Conservation (phyloP, 2,329 filamentous ascomycete genomes). For the Neospermospora avenae region DNA sequence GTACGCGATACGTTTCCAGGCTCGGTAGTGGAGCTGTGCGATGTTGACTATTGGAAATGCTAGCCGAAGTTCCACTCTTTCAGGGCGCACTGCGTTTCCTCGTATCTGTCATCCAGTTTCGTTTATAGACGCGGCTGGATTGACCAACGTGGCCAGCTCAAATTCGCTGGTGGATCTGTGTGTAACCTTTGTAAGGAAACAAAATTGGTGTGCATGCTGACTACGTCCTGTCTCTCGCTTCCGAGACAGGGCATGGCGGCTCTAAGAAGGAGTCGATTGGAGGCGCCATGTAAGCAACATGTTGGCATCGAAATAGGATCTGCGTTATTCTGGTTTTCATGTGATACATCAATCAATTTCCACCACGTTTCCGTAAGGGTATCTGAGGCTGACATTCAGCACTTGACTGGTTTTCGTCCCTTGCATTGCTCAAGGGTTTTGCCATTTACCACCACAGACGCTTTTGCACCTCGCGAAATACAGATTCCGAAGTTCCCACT, state of each 20-base stretch:
- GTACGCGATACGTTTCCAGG: background rate
- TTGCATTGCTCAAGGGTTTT: constrained; percentile 2
- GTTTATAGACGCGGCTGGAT: background rate
- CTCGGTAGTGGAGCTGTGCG: background rate
- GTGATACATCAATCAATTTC: background rate
- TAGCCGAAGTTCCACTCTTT: background rate
- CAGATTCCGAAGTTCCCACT: too few relatives aligned
- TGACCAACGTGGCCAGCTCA: background rate
- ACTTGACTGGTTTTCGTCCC: too few relatives aligned
- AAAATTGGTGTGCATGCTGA: background rate
- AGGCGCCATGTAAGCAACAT: background rate
- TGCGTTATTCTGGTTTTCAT: background rate
- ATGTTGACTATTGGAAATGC: background rate
- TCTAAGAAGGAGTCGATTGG: background rate
- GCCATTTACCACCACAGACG: background rate
- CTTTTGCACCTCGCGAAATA: background rate
- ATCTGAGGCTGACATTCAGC: background rate
- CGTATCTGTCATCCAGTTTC: background rate
- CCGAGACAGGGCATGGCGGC: background rate
- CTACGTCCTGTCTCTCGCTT: background rate
- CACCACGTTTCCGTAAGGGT: background rate
- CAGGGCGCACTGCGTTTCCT: background rate
- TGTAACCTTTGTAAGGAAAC: background rate
- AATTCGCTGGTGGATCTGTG: background rate
- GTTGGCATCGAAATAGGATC: background rate